A percentile compares a stretch with the other conserved stretches of the same genome.
phyloP scores from a whole-genome alignment of 164 flowering plant species.

The Saururus chinensis region DNA sequence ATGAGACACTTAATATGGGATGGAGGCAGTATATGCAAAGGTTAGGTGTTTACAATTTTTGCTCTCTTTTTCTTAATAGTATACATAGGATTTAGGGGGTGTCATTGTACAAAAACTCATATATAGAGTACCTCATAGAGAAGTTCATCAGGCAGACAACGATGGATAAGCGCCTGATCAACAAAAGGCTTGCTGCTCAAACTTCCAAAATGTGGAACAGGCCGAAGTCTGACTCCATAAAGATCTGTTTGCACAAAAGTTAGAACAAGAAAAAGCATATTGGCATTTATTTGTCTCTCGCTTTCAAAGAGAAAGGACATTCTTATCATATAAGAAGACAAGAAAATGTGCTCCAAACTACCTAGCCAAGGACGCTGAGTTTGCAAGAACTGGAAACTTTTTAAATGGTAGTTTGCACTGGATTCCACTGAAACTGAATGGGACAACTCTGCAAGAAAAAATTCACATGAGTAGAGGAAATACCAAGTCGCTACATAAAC shows the following conservation, averaged over 20 bases:
- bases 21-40: too few species aligned
- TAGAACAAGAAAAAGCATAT: not conserved
- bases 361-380: slow-evolving; percentile 89
- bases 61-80: not conserved
- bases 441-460: slow-evolving; percentile 31
- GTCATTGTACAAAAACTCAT: not conserved
- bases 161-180: slow-evolving; percentile 74
- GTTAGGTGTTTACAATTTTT: too few species aligned
- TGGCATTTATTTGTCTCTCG: not conserved
- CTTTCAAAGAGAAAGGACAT: not conserved
- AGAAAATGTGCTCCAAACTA: not conserved
- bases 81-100: too few species aligned
- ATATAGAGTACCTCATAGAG: slow-evolving; percentile 57
- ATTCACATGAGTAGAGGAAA: not conserved
- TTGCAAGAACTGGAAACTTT: slow-evolving; percentile 39
- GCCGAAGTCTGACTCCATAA: slow-evolving; percentile 67
- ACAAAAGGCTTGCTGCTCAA: slow-evolving; percentile 37
- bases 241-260: slow-evolving; percentile 42
- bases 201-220: slow-evolving; percentile 68
- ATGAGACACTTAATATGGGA: too few species aligned
- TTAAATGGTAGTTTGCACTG: slow-evolving; percentile 36
- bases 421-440: slow-evolving; percentile 38
- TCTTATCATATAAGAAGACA: not conserved
- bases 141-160: slow-evolving; percentile 80
- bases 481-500: not conserved